These are phyloP conservation scores for Cymbomonas tetramitiformis DNA, from an alignment of 139 green algal genomes.

Conservation along the genomic window DNA sequence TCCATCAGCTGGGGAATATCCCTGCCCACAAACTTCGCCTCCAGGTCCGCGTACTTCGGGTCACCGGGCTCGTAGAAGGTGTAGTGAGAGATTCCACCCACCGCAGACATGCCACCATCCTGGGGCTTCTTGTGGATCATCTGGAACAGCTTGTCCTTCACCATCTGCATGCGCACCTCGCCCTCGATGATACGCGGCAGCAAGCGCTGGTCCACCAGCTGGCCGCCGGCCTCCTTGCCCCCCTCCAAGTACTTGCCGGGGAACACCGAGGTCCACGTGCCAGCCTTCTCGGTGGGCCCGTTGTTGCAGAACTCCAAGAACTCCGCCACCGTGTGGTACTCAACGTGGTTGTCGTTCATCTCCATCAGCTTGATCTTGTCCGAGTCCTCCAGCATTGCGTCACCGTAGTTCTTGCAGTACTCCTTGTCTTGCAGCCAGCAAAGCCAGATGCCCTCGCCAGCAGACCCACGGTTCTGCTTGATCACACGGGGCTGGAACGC, in stretches of 20 bases:
- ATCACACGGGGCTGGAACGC: slow-evolving; percentile 18
- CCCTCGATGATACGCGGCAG: slow-evolving; percentile 30
- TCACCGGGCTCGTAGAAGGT: slow-evolving; percentile 6
- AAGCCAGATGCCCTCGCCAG: slow-evolving; percentile 31
- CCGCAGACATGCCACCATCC: slow-evolving; percentile 16
- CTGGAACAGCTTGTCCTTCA: slow-evolving; percentile 23
- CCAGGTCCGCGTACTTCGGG: background rate
- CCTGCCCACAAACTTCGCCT: background rate
- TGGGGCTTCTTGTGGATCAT: slow-evolving; percentile 35
- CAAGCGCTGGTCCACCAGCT: slow-evolving; percentile 30
- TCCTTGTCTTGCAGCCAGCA: background rate
- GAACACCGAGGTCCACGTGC: background rate
- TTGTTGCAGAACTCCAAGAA: slow-evolving; percentile 23
- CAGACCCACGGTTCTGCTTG: slow-evolving; percentile 28
- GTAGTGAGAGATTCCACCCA: background rate
- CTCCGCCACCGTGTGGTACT: slow-evolving; percentile 15
- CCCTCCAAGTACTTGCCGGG: slow-evolving; percentile 17
- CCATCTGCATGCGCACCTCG: slow-evolving; percentile 29
- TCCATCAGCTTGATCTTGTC: slow-evolving; percentile 10
- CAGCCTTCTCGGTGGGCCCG: background rate
- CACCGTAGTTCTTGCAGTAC: background rate
- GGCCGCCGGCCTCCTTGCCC: too few species aligned
- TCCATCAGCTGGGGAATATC: background rate
- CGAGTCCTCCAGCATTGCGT: background rate
- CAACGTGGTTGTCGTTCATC: slow-evolving; percentile 15